These are phyloP conservation scores for Solanum paucissectum DNA, from an alignment of 257 asterid genomes.

Conservation along the genomic window DNA sequence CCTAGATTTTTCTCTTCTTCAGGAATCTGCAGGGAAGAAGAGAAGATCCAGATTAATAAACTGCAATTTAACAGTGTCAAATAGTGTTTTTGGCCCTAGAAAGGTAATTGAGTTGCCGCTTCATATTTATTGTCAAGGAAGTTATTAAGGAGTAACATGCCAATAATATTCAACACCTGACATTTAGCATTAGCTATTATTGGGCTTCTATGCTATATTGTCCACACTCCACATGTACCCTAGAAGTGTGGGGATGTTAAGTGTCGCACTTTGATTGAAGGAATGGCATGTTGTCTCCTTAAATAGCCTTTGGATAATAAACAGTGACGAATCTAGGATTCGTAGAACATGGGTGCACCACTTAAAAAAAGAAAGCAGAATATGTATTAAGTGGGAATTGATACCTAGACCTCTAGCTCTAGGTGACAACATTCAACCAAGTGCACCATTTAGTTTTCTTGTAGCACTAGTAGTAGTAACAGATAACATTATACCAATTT, in stretches of 20 bases:
- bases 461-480: neutral
- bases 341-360: neutral
- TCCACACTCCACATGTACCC: neutral
- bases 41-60: neutral
- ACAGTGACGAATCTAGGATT: neutral
- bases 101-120: neutral
- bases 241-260: neutral
- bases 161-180: neutral
- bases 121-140: neutral
- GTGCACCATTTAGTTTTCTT: neutral
- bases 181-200: neutral
- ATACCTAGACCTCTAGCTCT: neutral
- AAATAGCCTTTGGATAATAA: neutral
- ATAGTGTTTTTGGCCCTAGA: neutral
- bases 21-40: conserved; percentile 22
- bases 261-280: neutral
- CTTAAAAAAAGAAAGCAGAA: neutral
- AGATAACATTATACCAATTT: neutral
- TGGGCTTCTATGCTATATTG: neutral
- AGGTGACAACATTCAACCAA: neutral
- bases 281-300: neutral
- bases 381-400: neutral
- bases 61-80: neutral
- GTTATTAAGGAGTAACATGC: neutral
- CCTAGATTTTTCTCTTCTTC: conserved; percentile 41